These are phyloP conservation scores for Podospora bellae-mahoneyi DNA, from an alignment of 495 filamentous ascomycete species.

Conservation along the genomic window DNA sequence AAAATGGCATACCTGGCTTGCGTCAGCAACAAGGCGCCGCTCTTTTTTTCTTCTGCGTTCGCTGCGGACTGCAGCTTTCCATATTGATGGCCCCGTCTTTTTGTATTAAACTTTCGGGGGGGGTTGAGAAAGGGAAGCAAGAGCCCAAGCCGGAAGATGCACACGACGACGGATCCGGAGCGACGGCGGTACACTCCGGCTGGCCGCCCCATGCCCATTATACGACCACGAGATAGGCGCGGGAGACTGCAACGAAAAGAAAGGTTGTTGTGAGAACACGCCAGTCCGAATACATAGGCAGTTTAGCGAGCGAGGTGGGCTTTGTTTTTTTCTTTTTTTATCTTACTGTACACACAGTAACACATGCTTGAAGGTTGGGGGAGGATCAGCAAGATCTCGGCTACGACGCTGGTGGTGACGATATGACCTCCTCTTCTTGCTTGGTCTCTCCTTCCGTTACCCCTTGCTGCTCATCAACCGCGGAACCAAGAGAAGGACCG, in stretches of 20 bases:
- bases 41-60: background rate
- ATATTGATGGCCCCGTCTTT: slow-evolving; percentile 1
- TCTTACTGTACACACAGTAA: background rate
- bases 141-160: background rate
- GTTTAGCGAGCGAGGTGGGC: background rate
- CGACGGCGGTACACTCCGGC: slow-evolving; percentile 2
- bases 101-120: background rate
- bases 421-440: background rate
- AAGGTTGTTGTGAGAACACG: background rate
- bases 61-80: slow-evolving; percentile 1
- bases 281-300: background rate
- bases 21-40: background rate
- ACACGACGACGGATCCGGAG: background rate
- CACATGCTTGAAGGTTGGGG: background rate
- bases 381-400: slow-evolving; percentile 6
- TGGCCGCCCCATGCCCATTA: background rate
- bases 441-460: background rate
- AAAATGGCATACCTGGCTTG: background rate
- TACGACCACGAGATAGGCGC: background rate
- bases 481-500: slow-evolving; percentile 3
- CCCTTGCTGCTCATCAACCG: background rate
- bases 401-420: slow-evolving; percentile 2
- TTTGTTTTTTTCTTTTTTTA: background rate
- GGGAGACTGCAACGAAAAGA: background rate
- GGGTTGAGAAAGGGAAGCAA: background rate